Percentiles rank a stretch among this genome's conserved stretches.
Conservation (phyloP, 805 yeast species). For the Jamesozyma rosinii region DNA sequence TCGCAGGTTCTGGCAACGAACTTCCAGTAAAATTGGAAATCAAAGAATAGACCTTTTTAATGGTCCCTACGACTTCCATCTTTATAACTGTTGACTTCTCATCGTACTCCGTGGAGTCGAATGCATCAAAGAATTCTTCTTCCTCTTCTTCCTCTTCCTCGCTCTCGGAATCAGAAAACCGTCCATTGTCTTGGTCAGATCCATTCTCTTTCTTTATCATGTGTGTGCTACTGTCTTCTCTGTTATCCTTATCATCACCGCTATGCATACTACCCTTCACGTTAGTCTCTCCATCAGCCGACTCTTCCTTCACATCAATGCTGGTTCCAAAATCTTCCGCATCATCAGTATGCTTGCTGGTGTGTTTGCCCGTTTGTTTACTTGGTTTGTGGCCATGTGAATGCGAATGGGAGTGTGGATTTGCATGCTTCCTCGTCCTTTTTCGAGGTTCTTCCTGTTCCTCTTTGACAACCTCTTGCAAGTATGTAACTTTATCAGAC, state of each 20-base stretch:
- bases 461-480: conserved; percentile 49
- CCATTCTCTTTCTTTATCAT: conserved; percentile 7
- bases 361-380: conserved; percentile 4
- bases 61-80: conserved; percentile 78
- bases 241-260: neutral
- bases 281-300: neutral
- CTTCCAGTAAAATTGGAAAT: conserved; percentile 78
- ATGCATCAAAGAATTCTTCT: conserved; percentile 29
- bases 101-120: conserved; percentile 19
- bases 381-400: neutral
- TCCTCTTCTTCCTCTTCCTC: conserved; percentile 12
- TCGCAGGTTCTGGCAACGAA: conserved; percentile 67
- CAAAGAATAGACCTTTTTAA: conserved; percentile 76
- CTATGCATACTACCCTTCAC: neutral
- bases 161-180: neutral
- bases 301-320: neutral
- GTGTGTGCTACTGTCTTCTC: neutral
- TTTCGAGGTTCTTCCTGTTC: conserved; percentile 27
- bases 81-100: conserved; percentile 41
- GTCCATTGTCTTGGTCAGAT: conserved; percentile 11
- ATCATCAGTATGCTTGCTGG: neutral
- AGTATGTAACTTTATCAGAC: conserved; percentile 51
- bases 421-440: conserved; percentile 10
- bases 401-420: conserved; percentile 7
- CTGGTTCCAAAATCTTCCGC: neutral